A percentile compares a stretch with the other conserved stretches of the same genome.
Conservation (phyloP, 805 yeast genomes). For the Candida vartiovaarae region DNA sequence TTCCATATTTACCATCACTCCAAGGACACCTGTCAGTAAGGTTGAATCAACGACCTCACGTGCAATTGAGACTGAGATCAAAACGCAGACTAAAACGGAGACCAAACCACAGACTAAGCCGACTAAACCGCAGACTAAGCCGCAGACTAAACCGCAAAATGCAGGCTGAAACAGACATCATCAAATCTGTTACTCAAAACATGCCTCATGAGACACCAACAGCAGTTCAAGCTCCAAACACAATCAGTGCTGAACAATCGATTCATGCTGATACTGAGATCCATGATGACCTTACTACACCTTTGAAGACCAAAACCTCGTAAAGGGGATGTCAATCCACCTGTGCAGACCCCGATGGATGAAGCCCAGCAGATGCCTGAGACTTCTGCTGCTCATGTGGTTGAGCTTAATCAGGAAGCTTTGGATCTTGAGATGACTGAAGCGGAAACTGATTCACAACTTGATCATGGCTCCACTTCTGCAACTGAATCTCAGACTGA, state of each 20-base stretch:
- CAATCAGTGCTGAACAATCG: not conserved
- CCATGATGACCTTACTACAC: not conserved
- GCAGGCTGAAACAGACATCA: not conserved
- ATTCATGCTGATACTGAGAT: not conserved
- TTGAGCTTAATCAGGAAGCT: not conserved
- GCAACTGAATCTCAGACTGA: not conserved
- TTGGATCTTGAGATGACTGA: not conserved
- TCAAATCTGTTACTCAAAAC: not conserved
- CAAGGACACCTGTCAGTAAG: too few species aligned
- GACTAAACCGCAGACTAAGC: too few species aligned
- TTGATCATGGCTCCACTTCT: not conserved
- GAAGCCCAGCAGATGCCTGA: constrained; percentile 3
- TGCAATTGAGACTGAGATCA: not conserved
- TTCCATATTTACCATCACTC: too few species aligned
- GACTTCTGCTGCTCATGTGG: not conserved
- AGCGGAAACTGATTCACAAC: not conserved
- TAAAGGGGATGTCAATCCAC: constrained; percentile 1
- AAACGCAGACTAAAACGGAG: too few species aligned
- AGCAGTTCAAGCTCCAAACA: not conserved
- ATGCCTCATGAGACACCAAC: not conserved
- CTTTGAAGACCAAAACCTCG: not conserved
- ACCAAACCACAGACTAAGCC: too few species aligned
- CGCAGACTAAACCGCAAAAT: too few species aligned
- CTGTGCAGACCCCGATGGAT: not conserved
- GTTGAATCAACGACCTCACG: not conserved